Base-by-base conservation (phyloP, 257 asterid species). In the Paulownia fortunei region DNA sequence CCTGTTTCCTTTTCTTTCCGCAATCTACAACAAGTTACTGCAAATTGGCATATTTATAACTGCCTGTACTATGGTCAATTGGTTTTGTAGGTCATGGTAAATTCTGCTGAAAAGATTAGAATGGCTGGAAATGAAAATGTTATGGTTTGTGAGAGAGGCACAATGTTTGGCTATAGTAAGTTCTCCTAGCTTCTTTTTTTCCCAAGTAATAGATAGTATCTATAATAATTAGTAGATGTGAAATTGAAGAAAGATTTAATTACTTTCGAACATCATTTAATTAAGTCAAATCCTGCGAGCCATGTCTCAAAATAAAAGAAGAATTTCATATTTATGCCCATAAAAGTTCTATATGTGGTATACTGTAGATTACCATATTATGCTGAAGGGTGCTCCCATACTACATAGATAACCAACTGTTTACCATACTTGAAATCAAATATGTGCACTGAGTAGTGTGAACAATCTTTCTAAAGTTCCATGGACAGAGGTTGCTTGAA, bases 81-180 rank as follows among this genome's bases (percentile, higher is more conserved):
- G 69, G 65, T 76, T 60, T 81, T 77, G 64, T 84, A 96, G 99
- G 98, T 96, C 78, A 93, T 96, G 99, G 74, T 44, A 55, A 96
- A 92, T 80, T 96, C 99, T 74, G 97, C 94, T 62, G 99, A 96
- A 85, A 96, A 93, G 84, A 86, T 93, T 69, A 90, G 97, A 84
- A 72, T 89, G 88, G 98, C 97, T 72, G 99, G 99, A 80, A 96
- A 96, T 86, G 89, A 89, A 76, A 96, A 96, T 81, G 97, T 96
- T 59, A 93, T 96, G 98, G 98, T 93, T 78, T 96, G 99, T 74
- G 99, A 96, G 90, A 91, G 99, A 87, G 99, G 99, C 80, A 96
- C 99, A 56, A 93, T 96, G 97, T 96, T 93, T 87, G 99, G 97
- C 81, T 95, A 93, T 64, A 91, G 98, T 93, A 86, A 86, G 96